A percentile compares a stretch with the other conserved stretches of the same genome.
Conservation (phyloP, 352 stramenopile species). For the Phytophthora niederhauseri region DNA sequence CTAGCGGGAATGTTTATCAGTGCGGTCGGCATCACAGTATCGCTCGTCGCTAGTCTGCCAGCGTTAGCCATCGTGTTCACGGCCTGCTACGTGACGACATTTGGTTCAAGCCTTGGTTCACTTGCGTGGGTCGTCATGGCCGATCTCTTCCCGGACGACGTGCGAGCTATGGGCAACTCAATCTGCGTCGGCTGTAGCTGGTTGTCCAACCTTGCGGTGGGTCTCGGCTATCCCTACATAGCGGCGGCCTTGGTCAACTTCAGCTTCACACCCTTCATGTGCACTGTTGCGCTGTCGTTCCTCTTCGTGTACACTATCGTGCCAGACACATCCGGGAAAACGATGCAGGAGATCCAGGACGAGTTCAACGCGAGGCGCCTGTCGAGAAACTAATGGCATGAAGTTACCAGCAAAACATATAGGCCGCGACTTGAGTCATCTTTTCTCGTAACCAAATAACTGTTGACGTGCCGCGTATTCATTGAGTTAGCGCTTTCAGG, state of each 20-base stretch:
- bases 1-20: neutral
- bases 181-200: neutral
- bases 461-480: neutral
- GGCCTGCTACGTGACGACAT: neutral
- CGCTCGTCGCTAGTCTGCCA: neutral
- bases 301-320: neutral
- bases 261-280: neutral
- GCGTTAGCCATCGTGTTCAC: neutral
- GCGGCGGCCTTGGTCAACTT: neutral
- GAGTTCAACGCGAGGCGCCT: neutral
- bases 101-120: neutral
- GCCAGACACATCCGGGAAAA: neutral
- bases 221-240: neutral
- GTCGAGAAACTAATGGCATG: neutral
- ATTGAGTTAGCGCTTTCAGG: conserved; percentile 5
- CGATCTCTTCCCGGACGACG: neutral
- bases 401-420: neutral
- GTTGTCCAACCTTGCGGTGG: neutral
- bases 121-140: neutral
- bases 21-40: neutral
- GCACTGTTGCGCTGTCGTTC: neutral
- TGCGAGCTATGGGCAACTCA: neutral
- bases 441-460: neutral
- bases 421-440: neutral
- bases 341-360: conserved; percentile 1